Percentiles rank a stretch among this genome's conserved stretches.
phyloP scores from a whole-genome alignment of 345 rosid genomes.

The Angophora floribunda region DNA sequence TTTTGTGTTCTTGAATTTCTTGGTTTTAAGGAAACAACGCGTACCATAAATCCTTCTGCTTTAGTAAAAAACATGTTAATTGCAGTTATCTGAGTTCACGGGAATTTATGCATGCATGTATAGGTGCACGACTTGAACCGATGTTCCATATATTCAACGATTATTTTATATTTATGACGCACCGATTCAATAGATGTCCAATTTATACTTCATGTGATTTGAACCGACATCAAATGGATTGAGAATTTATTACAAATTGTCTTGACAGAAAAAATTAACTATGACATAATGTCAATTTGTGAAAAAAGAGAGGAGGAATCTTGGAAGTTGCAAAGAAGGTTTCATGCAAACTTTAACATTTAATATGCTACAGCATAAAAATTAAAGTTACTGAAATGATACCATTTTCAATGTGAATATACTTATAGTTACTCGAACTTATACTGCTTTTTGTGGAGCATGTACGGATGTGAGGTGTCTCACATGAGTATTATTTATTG shows the following conservation, averaged over 20 bases:
- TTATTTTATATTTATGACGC: background rate
- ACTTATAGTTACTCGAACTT: background rate
- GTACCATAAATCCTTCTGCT: background rate
- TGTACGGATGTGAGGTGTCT: background rate
- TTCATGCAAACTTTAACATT: background rate
- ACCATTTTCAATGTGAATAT: background rate
- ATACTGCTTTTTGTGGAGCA: background rate
- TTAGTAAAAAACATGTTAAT: background rate
- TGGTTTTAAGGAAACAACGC: background rate
- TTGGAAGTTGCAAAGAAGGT: background rate
- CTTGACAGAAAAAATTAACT: background rate
- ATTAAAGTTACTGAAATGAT: background rate
- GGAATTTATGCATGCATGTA: background rate
- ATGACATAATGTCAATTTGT: no score
- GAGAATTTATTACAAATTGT: background rate
- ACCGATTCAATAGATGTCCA: background rate
- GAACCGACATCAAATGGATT: background rate
- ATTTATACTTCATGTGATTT: background rate
- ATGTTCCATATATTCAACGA: background rate
- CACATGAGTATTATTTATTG: background rate
- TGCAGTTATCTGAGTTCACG: background rate
- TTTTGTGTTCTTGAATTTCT: background rate
- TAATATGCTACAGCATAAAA: background rate
- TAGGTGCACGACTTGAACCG: background rate
- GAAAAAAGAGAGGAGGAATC: background rate